These are phyloP conservation scores for Candida chauliodis DNA, from an alignment of 805 yeast genomes.

Conservation along the genomic window DNA sequence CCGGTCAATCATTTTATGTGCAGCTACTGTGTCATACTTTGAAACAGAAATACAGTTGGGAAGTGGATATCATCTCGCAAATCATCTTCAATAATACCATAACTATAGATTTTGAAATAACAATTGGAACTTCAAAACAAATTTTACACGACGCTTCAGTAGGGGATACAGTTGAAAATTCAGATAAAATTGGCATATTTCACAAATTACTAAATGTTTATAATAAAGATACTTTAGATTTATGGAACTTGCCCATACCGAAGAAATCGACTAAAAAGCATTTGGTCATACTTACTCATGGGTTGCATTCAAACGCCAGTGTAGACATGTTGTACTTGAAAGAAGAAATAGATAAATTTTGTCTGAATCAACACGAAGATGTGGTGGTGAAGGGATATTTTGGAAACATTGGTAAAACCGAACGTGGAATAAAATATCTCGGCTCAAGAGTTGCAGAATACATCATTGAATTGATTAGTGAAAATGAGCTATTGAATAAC, in stretches of 20 bases:
- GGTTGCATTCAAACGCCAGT: constrained; percentile 83
- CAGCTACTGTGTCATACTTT: constrained; percentile 65
- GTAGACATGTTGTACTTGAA: constrained; percentile 88
- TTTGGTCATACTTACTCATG: constrained; percentile 84
- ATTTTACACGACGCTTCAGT: constrained; percentile 27
- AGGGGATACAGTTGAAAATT: constrained; percentile 19
- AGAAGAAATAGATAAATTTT: constrained; percentile 62
- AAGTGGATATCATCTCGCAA: constrained; percentile 77
- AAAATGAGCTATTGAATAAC: constrained; percentile 33
- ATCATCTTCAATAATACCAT: constrained; percentile 68
- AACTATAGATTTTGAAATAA: constrained; percentile 62
- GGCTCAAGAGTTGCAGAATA: constrained; percentile 81
- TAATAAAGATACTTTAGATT: constrained; percentile 55
- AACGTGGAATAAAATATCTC: constrained; percentile 77
- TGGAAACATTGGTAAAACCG: constrained; percentile 85
- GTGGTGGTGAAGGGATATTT: constrained; percentile 78
- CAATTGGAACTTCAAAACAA: constrained; percentile 47
- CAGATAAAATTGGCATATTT: constrained; percentile 28
- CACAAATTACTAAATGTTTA: constrained; percentile 42
- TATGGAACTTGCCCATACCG: constrained; percentile 71
- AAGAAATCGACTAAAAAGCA: constrained; percentile 59
- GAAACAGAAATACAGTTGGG: constrained; percentile 64
- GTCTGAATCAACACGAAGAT: constrained; percentile 37
- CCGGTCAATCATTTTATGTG: constrained; percentile 60
- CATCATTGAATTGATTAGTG: constrained; percentile 52